Evolutionary conservation across 2,329 filamentous ascomycete genomes (phyloP).

Genomic region (Fusarium euwallaceae): DNA sequence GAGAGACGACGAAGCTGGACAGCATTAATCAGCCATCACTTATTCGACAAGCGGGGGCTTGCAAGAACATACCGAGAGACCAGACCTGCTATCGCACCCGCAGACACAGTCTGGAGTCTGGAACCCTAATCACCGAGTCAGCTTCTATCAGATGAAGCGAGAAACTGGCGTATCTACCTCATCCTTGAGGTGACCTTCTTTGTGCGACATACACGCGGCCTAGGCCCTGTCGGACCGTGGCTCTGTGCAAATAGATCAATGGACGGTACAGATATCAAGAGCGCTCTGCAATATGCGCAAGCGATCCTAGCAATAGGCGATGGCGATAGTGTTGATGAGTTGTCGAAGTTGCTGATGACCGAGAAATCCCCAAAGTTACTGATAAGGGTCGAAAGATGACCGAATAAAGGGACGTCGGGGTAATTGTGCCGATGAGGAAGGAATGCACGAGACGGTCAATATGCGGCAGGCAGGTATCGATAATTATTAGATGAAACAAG

Average conservation of each 20-base stretch:
- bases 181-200: constrained; percentile 66
- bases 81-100: constrained; percentile 79
- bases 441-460: constrained; percentile 7
- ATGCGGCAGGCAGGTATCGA: background rate
- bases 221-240: constrained; percentile 33
- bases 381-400: constrained; percentile 31
- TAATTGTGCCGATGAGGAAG: constrained; percentile 31
- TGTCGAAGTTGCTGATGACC: constrained; percentile 51
- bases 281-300: background rate
- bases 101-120: constrained; percentile 67
- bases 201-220: constrained; percentile 54
- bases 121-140: constrained; percentile 60
- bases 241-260: constrained; percentile 39
- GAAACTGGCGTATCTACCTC: constrained; percentile 58
- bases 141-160: background rate
- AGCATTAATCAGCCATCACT: constrained; percentile 25
- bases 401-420: constrained; percentile 31
- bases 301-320: background rate
- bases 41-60: background rate
- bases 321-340: constrained; percentile 1
- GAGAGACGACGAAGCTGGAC: constrained; percentile 87
- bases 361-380: constrained; percentile 42
- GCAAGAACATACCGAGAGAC: constrained; percentile 79
- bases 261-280: constrained; percentile 4
- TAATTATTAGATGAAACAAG: background rate